A percentile compares a stretch with the other conserved stretches of the same genome.
These are phyloP conservation scores for Fistulina hepatica DNA, from an alignment of 1,284 basidiomycete genomes.

Conservation along the genomic window DNA sequence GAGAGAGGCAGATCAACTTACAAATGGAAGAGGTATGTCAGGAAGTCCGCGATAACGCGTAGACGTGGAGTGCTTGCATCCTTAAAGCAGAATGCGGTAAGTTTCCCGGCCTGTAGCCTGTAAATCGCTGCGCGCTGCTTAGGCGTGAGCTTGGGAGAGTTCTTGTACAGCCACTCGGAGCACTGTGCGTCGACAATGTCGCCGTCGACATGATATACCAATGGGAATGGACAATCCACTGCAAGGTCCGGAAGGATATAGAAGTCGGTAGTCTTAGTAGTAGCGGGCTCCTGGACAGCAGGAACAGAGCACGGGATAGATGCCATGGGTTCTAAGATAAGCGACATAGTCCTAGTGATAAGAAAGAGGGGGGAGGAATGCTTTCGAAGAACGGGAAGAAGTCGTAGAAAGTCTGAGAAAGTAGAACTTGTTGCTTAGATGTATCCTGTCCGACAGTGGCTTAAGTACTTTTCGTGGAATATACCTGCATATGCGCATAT, in stretches of 20 bases:
- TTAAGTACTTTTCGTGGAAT: too few relatives aligned
- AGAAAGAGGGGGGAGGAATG: too few relatives aligned
- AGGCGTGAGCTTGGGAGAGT: constrained; percentile 38
- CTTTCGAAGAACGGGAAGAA: too few relatives aligned
- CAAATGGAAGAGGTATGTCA: constrained; percentile 48
- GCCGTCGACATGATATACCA: constrained; percentile 40
- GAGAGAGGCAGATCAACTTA: constrained; percentile 18
- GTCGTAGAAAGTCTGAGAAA: too few relatives aligned
- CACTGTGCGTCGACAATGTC: constrained; percentile 46
- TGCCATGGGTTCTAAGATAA: too few relatives aligned
- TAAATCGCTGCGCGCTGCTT: constrained; percentile 40
- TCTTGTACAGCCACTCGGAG: constrained; percentile 44
- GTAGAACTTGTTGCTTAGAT: too few relatives aligned
- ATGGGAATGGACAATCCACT: constrained; percentile 45
- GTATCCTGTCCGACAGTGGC: too few relatives aligned
- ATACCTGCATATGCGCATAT: too few relatives aligned
- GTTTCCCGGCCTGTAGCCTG: constrained; percentile 53
- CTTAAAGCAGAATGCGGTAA: constrained; percentile 56
- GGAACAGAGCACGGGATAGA: too few relatives aligned
- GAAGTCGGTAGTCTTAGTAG: too few relatives aligned
- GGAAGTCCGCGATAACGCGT: constrained; percentile 49
- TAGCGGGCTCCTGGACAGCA: too few relatives aligned
- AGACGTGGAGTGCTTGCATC: constrained; percentile 41
- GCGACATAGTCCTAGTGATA: too few relatives aligned
- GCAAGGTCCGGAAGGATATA: constrained; percentile 58